These are phyloP conservation scores for Penicillium canescens DNA, from an alignment of 495 filamentous ascomycete species.

Conservation along the genomic window DNA sequence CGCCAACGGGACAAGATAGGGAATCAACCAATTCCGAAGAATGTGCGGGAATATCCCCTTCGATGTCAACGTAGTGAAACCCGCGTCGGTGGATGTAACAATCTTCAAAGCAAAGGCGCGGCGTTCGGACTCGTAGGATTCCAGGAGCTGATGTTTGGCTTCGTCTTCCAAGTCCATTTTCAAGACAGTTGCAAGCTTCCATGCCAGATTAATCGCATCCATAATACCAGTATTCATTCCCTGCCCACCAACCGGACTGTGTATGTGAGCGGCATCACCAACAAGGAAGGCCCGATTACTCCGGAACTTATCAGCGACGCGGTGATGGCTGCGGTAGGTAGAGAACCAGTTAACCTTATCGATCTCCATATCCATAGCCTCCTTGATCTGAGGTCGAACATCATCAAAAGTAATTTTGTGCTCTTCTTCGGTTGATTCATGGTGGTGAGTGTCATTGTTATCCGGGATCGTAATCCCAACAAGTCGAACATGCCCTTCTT, in stretches of 20 bases:
- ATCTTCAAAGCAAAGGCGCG: constrained; percentile 32
- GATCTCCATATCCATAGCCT: constrained; percentile 20
- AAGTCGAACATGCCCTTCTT: constrained; percentile 22
- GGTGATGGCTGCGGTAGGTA: constrained; percentile 35
- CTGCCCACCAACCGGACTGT: constrained; percentile 57
- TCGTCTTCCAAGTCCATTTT: constrained; percentile 30
- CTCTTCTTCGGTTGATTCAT: constrained; percentile 1
- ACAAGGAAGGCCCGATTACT: constrained; percentile 34
- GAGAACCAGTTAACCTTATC: constrained; percentile 40
- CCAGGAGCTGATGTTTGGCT: constrained; percentile 42
- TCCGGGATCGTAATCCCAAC: constrained; percentile 17
- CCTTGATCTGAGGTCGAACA: constrained; percentile 21
- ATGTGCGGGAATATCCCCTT: constrained; percentile 24
- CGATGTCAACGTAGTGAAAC: constrained; percentile 25
- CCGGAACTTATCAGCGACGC: constrained; percentile 30
- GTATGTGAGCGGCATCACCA: constrained; percentile 56
- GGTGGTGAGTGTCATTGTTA: neutral
- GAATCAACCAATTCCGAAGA: constrained; percentile 32
- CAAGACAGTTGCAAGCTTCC: constrained; percentile 52
- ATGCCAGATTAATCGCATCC: constrained; percentile 59
- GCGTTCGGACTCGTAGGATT: constrained; percentile 55
- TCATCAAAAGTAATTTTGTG: constrained; percentile 31
- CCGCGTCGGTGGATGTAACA: constrained; percentile 32
- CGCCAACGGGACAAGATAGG: constrained; percentile 26
- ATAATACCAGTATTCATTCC: constrained; percentile 64